Percentiles rank a stretch among this genome's conserved stretches.
Evolutionary conservation across 371 early-diverging fungal species (phyloP).

Genomic region (Nematocida sp.): DNA sequence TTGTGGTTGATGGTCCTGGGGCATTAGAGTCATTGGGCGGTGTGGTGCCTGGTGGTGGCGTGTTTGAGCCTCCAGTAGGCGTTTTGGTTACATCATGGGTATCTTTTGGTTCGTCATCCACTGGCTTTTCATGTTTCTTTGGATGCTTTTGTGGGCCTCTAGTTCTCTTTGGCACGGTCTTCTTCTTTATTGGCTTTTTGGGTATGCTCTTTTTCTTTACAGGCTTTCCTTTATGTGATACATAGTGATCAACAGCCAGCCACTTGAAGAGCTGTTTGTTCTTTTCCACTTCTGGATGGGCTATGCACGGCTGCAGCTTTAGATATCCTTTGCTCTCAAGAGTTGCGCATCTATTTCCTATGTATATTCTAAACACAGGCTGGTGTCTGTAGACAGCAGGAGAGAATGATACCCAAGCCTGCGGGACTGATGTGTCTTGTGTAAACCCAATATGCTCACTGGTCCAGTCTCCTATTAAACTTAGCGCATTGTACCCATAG

Average conservation of each 20-base stretch:
- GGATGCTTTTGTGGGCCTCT: no score
- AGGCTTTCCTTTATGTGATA: neutral
- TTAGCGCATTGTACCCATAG: conserved; percentile 2
- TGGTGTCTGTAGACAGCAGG: conserved; percentile 6
- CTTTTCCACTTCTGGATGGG: neutral
- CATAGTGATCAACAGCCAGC: conserved; percentile 7
- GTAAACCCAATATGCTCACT: conserved; percentile 1
- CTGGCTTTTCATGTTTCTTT: no score
- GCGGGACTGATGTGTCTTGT: neutral
- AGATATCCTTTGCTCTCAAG: conserved; percentile 5
- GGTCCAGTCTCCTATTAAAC: neutral
- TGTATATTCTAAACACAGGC: conserved; percentile 35
- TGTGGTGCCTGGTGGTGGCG: no score
- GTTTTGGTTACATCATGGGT: no score
- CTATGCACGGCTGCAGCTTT: neutral
- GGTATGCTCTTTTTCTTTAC: no score
- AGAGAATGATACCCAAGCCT: conserved; percentile 29
- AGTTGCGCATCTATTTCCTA: conserved; percentile 5
- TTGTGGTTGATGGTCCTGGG: no score
- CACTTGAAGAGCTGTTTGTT: conserved; percentile 26
- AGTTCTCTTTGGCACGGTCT: neutral
- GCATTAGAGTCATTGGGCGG: no score
- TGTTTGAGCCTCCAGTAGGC: no score
- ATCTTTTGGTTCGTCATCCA: no score
- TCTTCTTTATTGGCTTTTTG: neutral